Base-by-base conservation (phyloP, 2,329 filamentous ascomycete genomes). In the Alternaria ventricosa region DNA sequence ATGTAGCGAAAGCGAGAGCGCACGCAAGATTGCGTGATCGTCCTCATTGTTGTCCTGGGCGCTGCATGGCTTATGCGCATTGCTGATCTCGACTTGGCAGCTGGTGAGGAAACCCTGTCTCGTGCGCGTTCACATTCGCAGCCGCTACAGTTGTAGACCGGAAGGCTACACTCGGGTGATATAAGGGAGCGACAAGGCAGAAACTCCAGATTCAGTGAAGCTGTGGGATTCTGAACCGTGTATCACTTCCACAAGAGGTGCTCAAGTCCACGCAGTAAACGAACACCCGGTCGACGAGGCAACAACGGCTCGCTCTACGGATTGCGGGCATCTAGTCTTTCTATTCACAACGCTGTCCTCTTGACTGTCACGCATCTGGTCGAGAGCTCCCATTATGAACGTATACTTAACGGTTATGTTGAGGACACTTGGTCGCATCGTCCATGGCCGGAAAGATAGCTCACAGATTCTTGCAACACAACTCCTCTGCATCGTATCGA, bases 11-110 rank as follows among this genome's bases (percentile, higher is more conserved):
- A 23, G 20, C 49, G 20, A 53, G 23, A 36, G 28, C 15, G 43
- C 30, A 54, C 55, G 43, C 47, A 30, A 59, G 18, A 62, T 62
- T 54, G 56, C 55, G 60, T 62, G 49, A 50, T 62, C 27, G n/a
- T 51, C 51, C 15, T 23, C 9, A 23, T 28, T 15, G 8, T 33
- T 28, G 8, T 18, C 44, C 20, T 36, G 18, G 53, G 33, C 53
- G 44, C 44, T 44, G 33, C 53, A 27, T 55, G 53, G 22, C 53
- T 41, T 44, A 55, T 55, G 53, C 53, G 53, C 53, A 20, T 25
- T 22, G 33, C 53, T 45, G 44, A 41, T 41, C 53, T 25, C 9
- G 9, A 36, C 53, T 51, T 61, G 25, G 49, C 57, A 15, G 18
- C 7, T 11, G 20, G 1, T 12, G 13, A 53, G 36, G 23, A 8